A percentile compares a stretch with the other conserved stretches of the same genome.
phyloP scores from a whole-genome alignment of 129 eudicot genomes.

The Artemisia argyi region DNA sequence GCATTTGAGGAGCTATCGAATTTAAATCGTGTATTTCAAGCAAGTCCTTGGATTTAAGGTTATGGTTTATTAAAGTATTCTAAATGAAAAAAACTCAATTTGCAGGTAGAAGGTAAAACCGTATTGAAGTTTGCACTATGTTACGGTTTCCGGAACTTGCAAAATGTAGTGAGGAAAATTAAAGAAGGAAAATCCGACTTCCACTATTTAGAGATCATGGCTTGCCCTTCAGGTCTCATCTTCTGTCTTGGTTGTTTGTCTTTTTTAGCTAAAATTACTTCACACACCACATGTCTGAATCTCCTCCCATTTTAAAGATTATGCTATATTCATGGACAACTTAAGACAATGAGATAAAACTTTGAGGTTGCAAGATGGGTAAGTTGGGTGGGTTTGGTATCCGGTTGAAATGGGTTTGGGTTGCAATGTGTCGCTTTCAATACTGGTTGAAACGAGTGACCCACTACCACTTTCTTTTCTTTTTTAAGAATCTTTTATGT shows the following conservation, averaged over 20 bases:
- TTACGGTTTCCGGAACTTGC: conserved; percentile 94
- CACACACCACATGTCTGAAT: too few relatives aligned
- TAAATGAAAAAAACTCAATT: neutral
- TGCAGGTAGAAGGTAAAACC: conserved; percentile 76
- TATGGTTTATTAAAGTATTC: neutral
- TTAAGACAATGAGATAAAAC: neutral
- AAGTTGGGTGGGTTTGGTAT: too few relatives aligned
- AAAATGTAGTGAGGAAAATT: conserved; percentile 81
- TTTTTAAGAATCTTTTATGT: too few relatives aligned
- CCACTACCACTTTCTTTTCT: too few relatives aligned
- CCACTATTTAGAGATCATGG: conserved; percentile 89
- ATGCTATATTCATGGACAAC: neutral
- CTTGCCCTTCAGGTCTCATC: conserved; percentile 85
- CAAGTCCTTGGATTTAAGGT: neutral
- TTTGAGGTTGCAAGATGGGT: too few relatives aligned
- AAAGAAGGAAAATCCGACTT: conserved; percentile 85
- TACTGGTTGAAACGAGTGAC: too few relatives aligned
- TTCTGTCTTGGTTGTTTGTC: neutral
- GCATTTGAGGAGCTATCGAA: neutral
- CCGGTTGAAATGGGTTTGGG: too few relatives aligned
- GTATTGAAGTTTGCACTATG: conserved; percentile 92
- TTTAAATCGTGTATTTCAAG: neutral
- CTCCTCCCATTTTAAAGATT: neutral
- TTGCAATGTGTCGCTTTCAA: too few relatives aligned
- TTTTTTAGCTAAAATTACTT: neutral